These are phyloP conservation scores for Solanum arcanum DNA, from an alignment of 257 asterid genomes.

Conservation along the genomic window DNA sequence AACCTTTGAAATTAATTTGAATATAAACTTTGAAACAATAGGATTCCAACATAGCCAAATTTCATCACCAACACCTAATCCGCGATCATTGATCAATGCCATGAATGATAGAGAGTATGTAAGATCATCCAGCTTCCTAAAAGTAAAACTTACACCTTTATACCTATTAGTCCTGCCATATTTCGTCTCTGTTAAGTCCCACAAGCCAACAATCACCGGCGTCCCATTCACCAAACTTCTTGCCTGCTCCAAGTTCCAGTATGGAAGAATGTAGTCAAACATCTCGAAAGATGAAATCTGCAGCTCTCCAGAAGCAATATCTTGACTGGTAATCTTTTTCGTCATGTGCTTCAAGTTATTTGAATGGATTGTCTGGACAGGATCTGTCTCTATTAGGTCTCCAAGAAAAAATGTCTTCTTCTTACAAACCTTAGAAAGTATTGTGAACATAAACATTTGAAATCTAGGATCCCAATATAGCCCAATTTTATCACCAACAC, in stretches of 20 bases:
- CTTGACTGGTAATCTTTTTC: no score
- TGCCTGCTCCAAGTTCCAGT: background rate
- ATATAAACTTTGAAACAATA: background rate
- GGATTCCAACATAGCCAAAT: slow-evolving; percentile 43
- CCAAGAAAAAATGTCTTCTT: no score
- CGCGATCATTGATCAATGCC: slow-evolving; percentile 22
- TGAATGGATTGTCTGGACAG: no score
- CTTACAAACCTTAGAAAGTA: no score
- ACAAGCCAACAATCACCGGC: slow-evolving; percentile 15
- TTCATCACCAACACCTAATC: slow-evolving; percentile 19
- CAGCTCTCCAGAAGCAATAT: no score
- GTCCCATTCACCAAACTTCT: slow-evolving; percentile 20
- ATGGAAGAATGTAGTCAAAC: no score
- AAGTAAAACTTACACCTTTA: background rate
- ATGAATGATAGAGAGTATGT: slow-evolving; percentile 4
- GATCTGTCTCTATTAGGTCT: no score
- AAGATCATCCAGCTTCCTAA: slow-evolving; percentile 18
- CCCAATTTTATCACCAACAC: no score
- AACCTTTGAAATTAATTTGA: background rate
- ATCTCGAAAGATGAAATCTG: no score
- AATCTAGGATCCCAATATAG: no score
- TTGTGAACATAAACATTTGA: no score
- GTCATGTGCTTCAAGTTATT: no score
- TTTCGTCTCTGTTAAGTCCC: slow-evolving; percentile 37
- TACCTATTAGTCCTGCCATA: slow-evolving; percentile 13